Percentiles rank a stretch among this genome's conserved stretches.
Evolutionary conservation across 1,284 basidiomycete species (phyloP).

Genomic region (Marasmius tenuissimus): DNA sequence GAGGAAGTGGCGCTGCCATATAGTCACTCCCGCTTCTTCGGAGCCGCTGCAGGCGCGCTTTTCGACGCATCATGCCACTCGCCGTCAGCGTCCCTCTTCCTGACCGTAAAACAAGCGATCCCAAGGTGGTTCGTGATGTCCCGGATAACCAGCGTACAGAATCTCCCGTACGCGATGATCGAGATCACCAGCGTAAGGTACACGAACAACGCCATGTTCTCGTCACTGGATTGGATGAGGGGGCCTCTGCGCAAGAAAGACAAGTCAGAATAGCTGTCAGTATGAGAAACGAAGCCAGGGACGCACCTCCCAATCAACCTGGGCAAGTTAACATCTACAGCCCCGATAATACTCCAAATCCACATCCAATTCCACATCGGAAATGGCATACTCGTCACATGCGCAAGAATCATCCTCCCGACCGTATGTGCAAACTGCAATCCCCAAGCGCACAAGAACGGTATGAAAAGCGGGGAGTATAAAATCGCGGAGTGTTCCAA

Average conservation of each 20-base stretch:
- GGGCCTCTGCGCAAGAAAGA: slow-evolving; percentile 45
- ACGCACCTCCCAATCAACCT: slow-evolving; percentile 67
- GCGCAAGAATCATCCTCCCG: slow-evolving; percentile 90
- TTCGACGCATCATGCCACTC: slow-evolving; percentile 47
- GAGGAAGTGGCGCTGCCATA: not conserved
- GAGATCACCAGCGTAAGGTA: slow-evolving; percentile 69
- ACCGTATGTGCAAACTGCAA: slow-evolving; percentile 86
- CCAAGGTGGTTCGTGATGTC: slow-evolving; percentile 89
- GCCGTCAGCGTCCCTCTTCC: slow-evolving; percentile 76
- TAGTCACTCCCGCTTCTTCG: not conserved
- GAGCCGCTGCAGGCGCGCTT: not conserved
- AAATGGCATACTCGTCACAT: slow-evolving; percentile 85
- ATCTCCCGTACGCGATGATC: slow-evolving; percentile 73
- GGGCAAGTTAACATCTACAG: slow-evolving; percentile 81
- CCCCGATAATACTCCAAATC: slow-evolving; percentile 78
- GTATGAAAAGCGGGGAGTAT: slow-evolving; percentile 72
- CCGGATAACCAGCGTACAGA: slow-evolving; percentile 78
- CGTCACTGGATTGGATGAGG: slow-evolving; percentile 65
- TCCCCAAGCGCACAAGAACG: slow-evolving; percentile 91
- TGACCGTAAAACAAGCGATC: slow-evolving; percentile 88
- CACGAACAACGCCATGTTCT: slow-evolving; percentile 65
- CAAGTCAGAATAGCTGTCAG: not conserved
- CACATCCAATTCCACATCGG: slow-evolving; percentile 89
- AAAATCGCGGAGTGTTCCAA: slow-evolving; percentile 47
- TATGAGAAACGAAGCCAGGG: slow-evolving; percentile 11